phyloP scores from a whole-genome alignment of 2,329 filamentous ascomycete genomes.

The Colletotrichum horii region DNA sequence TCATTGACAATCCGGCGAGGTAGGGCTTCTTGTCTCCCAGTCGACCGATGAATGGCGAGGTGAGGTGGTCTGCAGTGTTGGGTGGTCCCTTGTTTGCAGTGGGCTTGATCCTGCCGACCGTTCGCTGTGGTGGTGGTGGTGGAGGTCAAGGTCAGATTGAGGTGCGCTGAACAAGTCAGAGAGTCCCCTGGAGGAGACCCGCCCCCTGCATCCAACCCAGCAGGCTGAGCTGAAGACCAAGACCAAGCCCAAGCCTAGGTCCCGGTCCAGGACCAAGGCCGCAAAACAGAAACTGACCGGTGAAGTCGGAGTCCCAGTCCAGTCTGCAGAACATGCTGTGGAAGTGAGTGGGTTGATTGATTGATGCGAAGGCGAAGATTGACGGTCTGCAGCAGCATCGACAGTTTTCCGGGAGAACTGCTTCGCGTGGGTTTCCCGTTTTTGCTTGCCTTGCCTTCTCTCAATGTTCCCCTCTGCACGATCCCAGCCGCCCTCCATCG shows the following conservation, averaged over 20 bases:
- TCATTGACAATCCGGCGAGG: neutral
- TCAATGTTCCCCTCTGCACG: neutral
- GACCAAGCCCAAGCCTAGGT: neutral
- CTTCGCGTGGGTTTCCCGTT: neutral
- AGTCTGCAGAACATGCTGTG: neutral
- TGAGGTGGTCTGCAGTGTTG: constrained; percentile 17
- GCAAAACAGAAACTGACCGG: neutral
- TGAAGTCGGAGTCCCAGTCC: neutral
- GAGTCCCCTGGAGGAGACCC: constrained; percentile 1
- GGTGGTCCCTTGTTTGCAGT: constrained; percentile 21
- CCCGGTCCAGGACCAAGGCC: neutral
- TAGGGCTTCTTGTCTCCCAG: neutral
- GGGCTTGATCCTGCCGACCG: constrained; percentile 15
- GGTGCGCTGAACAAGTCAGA: constrained; percentile 9
- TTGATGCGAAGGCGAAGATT: constrained; percentile 7
- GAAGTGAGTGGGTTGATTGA: constrained; percentile 7
- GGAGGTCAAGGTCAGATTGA: neutral
- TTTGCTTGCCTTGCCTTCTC: neutral
- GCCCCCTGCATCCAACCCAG: constrained; percentile 4
- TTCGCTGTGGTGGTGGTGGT: constrained; percentile 5
- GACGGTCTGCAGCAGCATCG: constrained; percentile 11
- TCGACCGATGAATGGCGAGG: constrained; percentile 1
- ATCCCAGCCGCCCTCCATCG: constrained; percentile 7
- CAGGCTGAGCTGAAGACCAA: neutral
- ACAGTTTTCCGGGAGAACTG: constrained; percentile 2